Conservation (phyloP, 2,329 filamentous ascomycete species). For the Diaporthe sp. region DNA sequence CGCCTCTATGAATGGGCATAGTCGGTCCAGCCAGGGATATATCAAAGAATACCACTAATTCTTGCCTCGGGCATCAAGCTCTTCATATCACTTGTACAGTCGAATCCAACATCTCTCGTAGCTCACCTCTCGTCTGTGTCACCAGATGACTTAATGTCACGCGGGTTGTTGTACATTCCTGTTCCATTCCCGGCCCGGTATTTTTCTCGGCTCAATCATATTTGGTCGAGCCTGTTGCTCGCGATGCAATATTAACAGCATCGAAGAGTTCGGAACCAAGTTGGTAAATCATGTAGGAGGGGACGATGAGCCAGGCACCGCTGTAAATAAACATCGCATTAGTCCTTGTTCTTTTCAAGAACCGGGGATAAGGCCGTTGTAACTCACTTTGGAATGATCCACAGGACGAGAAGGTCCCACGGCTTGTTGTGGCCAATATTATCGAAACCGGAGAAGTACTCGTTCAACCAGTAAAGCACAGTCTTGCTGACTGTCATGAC, state of each 20-base stretch:
- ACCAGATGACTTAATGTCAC: background rate
- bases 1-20: background rate
- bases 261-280: constrained; percentile 65
- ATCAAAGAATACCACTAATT: background rate
- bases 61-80: background rate
- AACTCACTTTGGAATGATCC: constrained; percentile 72
- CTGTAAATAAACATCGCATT: constrained; percentile 49
- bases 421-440: constrained; percentile 70
- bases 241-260: constrained; percentile 57
- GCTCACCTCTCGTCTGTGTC: background rate
- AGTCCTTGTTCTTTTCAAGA: background rate
- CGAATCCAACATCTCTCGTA: background rate
- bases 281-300: constrained; percentile 65
- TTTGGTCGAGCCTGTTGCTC: constrained; percentile 51
- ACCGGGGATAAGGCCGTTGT: background rate
- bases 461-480: constrained; percentile 71
- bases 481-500: constrained; percentile 76
- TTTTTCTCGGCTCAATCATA: constrained; percentile 51
- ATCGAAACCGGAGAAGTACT: constrained; percentile 68
- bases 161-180: constrained; percentile 15
- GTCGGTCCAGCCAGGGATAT: background rate
- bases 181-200: background rate
- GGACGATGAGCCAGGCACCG: constrained; percentile 68
- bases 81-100: constrained; percentile 14
- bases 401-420: constrained; percentile 62